Evolutionary conservation across 805 yeast genomes (phyloP), one percentile per base, ranked within the genome.

Genomic region (Metschnikowia borealis): DNA sequence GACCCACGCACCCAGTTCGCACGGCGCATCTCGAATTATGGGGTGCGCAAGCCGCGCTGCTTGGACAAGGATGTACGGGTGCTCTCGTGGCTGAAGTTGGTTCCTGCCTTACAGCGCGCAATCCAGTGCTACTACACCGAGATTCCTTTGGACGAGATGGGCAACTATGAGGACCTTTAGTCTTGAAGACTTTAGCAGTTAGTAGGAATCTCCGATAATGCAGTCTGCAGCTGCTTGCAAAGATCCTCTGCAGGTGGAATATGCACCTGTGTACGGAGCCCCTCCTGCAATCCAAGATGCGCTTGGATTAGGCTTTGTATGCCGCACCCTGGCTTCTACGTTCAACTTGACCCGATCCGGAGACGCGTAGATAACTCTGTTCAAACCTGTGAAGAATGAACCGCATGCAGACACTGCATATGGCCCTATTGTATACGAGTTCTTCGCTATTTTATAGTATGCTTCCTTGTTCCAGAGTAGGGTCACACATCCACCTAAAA

Each of bases 21-120:
- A 3, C 80, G 80, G 51, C 70, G 87, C 61, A 82, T 83, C 21
- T 82, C 83, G 85, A 77, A 78, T 17, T 83, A 83, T 61, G 82
- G 79, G 51, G 67, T 72, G 31, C 73, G 86, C 58, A 82, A 81
- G 57, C 88, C 87, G 26, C 70, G 87, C 57, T 86, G 86, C 1
- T 82, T 83, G 64, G 87, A 83, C 60, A 83, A 83, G 64, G 86
- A 82, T 57, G 85, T 83, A 35, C 66, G 87, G 42, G 82, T 83
- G 41, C 63, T 83, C 54, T 72, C 76, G 49, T 83, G 87, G 87
- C 80, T 75, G 46, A 80, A 75, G 53, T 68, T 83, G 48, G 75
- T 73, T 5, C 81, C 84, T 2, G 87, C 87, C 26, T 69, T 83
- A 51, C 74, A 70, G 61, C 74, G 87, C 61, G 88, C 87, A 6